Base-by-base conservation (phyloP, 805 yeast species). In the Yamadazyma paraphyllophila region DNA sequence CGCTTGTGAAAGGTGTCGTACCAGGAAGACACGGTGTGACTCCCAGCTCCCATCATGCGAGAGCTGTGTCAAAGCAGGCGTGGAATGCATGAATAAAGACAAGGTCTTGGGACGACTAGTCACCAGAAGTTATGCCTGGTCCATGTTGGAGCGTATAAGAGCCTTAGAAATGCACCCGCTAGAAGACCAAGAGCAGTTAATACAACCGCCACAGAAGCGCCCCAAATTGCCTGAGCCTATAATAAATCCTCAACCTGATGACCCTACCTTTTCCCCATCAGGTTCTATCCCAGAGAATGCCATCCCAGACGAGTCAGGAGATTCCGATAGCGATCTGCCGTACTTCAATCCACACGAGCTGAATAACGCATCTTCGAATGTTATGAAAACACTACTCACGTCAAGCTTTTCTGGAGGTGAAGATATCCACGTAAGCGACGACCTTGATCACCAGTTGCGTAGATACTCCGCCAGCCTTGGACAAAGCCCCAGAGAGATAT, bases 31-130 rank as follows among this genome's bases (percentile, higher is more conserved):
- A 13, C 25, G 30, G 17, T 46, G 49, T 29, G 49, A 46, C 25
- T 41, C 49, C 4, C 44, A 32, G 14, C 36, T 47, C 24, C 67
- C 68, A 3, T 62, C 68, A 36, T 43, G 46, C 41, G 51, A 59
- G 35, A 60, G 59, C 36, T 65, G 69, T 40, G 52, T 56, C 34
- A 60, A 60, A 36, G 55, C 62, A 3, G 57, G 56, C 12, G 61
- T 55, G 2, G 66, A 61, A 39, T 65, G 69, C 42, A 55, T 63
- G 47, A 44, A 50, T 35, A 27, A 27, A 31, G 51, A 50, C 30
- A 47, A 47, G 32, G 47, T 50, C 6, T 39, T 47, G 32, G 48
- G 50, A 1, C 38, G 34, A 17, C 32, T 27, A 14, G 39, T 46
- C 4, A 44, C 45, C 1, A 33, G 51, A 36, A 33, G 43, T 13